Percentiles rank a stretch among this genome's conserved stretches.
Evolutionary conservation across 768 basidiomycete species (phyloP).

Genomic region (Phylloporus sp.): DNA sequence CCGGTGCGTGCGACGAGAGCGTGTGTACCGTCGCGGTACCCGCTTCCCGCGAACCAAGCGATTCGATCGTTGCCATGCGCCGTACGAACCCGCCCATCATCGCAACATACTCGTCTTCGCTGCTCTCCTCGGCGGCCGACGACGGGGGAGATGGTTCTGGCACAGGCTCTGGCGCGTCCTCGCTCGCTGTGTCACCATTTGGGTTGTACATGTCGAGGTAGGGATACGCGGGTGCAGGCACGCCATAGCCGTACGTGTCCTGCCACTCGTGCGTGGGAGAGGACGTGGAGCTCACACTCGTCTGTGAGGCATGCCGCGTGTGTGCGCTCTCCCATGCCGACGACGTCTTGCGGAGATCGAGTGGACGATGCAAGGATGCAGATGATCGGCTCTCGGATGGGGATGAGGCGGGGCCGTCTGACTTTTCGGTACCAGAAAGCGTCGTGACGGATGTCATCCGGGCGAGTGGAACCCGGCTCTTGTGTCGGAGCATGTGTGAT

Average conservation of each 20-base stretch:
- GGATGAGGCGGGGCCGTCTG: background rate
- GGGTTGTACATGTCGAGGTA: slow-evolving; percentile 33
- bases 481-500: slow-evolving; percentile 24
- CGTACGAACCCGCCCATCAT: slow-evolving; percentile 62
- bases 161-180: too few relatives aligned
- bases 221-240: slow-evolving; percentile 23
- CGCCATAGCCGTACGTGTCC: slow-evolving; percentile 29
- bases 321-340: slow-evolving; percentile 10
- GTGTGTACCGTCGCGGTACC: too few relatives aligned
- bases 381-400: slow-evolving; percentile 18
- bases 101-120: slow-evolving; percentile 40
- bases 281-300: slow-evolving; percentile 1
- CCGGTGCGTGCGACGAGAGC: slow-evolving; percentile 15
- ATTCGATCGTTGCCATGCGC: slow-evolving; percentile 82
- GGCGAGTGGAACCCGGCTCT: slow-evolving; percentile 14
- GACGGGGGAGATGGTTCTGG: slow-evolving; percentile 15
- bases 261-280: slow-evolving; percentile 5
- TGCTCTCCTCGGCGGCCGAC: slow-evolving; percentile 6
- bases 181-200: background rate
- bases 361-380: slow-evolving; percentile 6
- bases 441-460: slow-evolving; percentile 3
- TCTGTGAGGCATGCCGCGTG: slow-evolving; percentile 4
- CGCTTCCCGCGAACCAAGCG: slow-evolving; percentile 63
- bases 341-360: slow-evolving; percentile 4
- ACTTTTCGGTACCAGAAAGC: slow-evolving; percentile 3